Conservation (phyloP, 192 early-diverging fungal genomes). For the Dimargaris xerosporica region DNA sequence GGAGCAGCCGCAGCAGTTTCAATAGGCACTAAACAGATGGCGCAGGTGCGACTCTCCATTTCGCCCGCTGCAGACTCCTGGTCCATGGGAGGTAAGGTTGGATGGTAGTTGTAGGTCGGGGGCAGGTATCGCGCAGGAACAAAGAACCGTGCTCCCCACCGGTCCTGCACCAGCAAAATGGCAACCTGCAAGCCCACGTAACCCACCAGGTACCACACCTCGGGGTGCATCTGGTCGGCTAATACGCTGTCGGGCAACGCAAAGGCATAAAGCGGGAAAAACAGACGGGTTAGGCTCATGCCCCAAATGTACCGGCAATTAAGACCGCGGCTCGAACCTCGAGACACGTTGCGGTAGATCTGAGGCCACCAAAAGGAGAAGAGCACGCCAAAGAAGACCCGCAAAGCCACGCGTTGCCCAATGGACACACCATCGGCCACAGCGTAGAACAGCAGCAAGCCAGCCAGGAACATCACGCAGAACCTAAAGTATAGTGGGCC, state of each 20-base stretch:
- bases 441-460: slow-evolving; percentile 45
- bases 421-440: slow-evolving; percentile 31
- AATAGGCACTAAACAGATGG: slow-evolving; percentile 47
- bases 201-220: slow-evolving; percentile 32
- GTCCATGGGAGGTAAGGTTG: slow-evolving; percentile 29
- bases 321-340: slow-evolving; percentile 42
- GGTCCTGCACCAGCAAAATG: slow-evolving; percentile 47
- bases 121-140: slow-evolving; percentile 49
- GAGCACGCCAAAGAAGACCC: slow-evolving; percentile 24
- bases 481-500: slow-evolving; percentile 16
- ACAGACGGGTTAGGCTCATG: slow-evolving; percentile 35
- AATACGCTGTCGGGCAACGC: slow-evolving; percentile 31
- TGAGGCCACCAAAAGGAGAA: slow-evolving; percentile 77
- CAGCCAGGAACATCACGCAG: slow-evolving; percentile 36
- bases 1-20: slow-evolving; percentile 20
- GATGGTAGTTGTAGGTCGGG: slow-evolving; percentile 54
- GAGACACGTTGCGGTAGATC: slow-evolving; percentile 47
- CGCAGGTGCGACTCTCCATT: slow-evolving; percentile 32
- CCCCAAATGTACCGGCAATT: slow-evolving; percentile 41
- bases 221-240: slow-evolving; percentile 17
- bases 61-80: slow-evolving; percentile 23
- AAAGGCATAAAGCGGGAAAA: slow-evolving; percentile 42
- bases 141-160: slow-evolving; percentile 55
- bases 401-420: slow-evolving; percentile 29
- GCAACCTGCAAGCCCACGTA: slow-evolving; percentile 42